Evolutionary conservation across 345 rosid species (phyloP).

Genomic region (Sisymbrium irio): DNA sequence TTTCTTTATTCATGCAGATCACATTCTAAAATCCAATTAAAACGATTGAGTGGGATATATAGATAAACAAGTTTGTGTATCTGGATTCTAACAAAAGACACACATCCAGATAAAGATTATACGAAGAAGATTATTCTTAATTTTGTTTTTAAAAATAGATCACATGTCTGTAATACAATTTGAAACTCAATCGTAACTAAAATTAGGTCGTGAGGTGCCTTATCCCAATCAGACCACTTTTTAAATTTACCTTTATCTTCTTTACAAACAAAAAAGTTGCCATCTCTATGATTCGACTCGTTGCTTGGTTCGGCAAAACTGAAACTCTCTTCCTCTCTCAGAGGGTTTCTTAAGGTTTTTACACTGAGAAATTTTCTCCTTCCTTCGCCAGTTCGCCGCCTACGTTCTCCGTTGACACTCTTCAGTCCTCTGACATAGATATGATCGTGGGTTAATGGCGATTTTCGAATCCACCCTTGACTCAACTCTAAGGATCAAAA

Average conservation of each 20-base stretch:
- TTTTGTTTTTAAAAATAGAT: conserved; percentile 1
- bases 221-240: conserved; percentile 14
- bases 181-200: conserved; percentile 15
- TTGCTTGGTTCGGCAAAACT: neutral
- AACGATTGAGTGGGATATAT: neutral
- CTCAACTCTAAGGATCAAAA: conserved; percentile 23
- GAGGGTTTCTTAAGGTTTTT: conserved; percentile 19
- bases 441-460: conserved; percentile 39
- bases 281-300: neutral
- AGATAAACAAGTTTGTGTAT: conserved; percentile 9
- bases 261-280: neutral
- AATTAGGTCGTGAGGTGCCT: conserved; percentile 26
- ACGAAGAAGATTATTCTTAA: conserved; percentile 21
- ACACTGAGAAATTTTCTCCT: neutral
- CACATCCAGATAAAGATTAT: neutral
- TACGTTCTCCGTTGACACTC: neutral
- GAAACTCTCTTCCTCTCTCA: neutral
- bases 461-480: conserved; percentile 16
- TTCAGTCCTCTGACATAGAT: conserved; percentile 8
- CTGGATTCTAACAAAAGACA: neutral
- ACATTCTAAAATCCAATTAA: conserved; percentile 13
- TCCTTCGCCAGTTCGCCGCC: conserved; percentile 33
- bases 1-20: conserved; percentile 9
- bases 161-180: neutral
- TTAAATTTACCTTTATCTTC: neutral